Evolutionary conservation across 2,329 filamentous ascomycete species (phyloP).

Genomic region (Monilinia polystroma): DNA sequence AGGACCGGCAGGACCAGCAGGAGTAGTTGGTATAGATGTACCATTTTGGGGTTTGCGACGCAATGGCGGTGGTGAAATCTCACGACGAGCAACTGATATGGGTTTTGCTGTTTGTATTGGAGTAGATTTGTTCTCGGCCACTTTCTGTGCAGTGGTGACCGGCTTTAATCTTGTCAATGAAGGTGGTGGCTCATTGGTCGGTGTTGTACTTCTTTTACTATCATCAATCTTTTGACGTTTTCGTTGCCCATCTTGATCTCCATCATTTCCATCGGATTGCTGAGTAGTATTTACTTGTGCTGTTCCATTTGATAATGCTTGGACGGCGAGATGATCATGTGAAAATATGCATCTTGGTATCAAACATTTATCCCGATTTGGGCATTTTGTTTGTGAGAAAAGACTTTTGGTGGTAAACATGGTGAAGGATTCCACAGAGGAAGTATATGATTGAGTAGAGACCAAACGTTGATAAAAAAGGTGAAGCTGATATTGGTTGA

Average conservation of each 20-base stretch:
- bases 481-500: background rate
- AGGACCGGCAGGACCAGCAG: background rate
- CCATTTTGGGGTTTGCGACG: slow-evolving; percentile 30
- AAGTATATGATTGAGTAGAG: background rate
- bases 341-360: slow-evolving; percentile 40
- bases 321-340: slow-evolving; percentile 27
- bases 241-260: slow-evolving; percentile 39
- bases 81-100: slow-evolving; percentile 24
- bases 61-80: slow-evolving; percentile 37
- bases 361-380: slow-evolving; percentile 36
- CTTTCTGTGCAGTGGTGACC: background rate
- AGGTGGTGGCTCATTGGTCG: background rate
- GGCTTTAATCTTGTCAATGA: background rate
- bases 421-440: background rate
- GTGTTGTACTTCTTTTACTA: slow-evolving; percentile 20
- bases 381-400: slow-evolving; percentile 38
- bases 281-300: background rate
- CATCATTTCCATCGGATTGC: slow-evolving; percentile 15
- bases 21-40: slow-evolving; percentile 18
- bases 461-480: background rate
- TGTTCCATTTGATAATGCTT: slow-evolving; percentile 9
- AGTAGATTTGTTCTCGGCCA: background rate
- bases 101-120: slow-evolving; percentile 15
- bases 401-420: slow-evolving; percentile 41
- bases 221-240: slow-evolving; percentile 39